Evolutionary conservation across 2,329 filamentous ascomycete species (phyloP), one percentile per base, ranked within the genome.

Genomic region (Microthyrium microscopicum): DNA sequence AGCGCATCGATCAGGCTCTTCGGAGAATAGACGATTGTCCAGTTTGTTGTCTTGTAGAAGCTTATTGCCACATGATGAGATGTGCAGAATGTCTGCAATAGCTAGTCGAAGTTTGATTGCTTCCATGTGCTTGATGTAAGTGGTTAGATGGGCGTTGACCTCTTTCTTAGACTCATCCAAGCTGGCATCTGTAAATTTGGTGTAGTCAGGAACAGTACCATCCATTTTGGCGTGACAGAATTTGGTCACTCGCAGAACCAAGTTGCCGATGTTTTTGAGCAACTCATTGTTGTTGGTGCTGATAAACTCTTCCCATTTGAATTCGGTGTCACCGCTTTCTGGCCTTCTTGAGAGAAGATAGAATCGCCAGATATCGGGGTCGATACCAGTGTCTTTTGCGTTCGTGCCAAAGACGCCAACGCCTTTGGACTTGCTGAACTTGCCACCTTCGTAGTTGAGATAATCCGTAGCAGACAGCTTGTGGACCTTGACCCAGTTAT

Each of bases 321-420:
- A 93, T 49, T 93, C 80, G 0, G 82, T 78, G 50, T 94, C 85
- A 33, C 77, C 71, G 8, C 75, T 77, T 55, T 94, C 85, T 0
- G 85, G 85, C 36, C 85, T 72, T 52, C 80, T 77, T 28, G 83
- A 78, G 24, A 93, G 66, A 16, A 94, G 70, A 59, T 89, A 93
- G 57, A 87, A 93, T 43, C 85, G 68, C 82, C 84, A 94, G n/a
- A 94, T 81, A 41, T 87, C 81, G 0, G 83, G 64, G 12, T 77
- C 70, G 13, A 94, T 69, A 15, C 83, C 84, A 6, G 83, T 93
- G 35, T 91, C 76, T 56, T 79, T 78, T 29, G 82, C 85, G 47
- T 80, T 83, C 57, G 81, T 85, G 32, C 85, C 85, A 48, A 94
- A 94, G 1, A 94, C 85, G 46, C 85, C 85, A 24, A 94, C 70